phyloP scores from a whole-genome alignment of 169 alveolate species.

The Eimeria zaria region DNA sequence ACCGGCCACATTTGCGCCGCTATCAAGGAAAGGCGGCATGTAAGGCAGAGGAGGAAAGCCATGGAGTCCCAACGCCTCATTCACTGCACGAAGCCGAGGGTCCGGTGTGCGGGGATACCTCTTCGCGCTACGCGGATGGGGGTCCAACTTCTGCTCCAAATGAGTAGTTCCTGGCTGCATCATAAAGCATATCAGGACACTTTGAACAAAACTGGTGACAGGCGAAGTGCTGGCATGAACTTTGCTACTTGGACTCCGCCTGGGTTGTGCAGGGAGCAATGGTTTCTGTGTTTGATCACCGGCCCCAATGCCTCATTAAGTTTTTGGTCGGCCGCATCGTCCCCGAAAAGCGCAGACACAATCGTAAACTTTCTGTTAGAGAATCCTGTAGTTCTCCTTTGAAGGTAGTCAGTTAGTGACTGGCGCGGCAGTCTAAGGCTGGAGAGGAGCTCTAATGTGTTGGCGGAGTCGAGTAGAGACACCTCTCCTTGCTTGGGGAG shows the following conservation, averaged over 20 bases:
- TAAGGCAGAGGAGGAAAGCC: constrained; percentile 81
- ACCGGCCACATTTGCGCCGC: background rate
- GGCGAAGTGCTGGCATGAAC: background rate
- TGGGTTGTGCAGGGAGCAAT: background rate
- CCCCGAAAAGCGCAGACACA: constrained; percentile 66
- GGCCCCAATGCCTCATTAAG: constrained; percentile 58
- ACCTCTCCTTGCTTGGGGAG: constrained; percentile 57
- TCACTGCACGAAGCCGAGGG: constrained; percentile 42
- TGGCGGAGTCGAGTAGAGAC: constrained; percentile 53
- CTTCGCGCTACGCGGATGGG: background rate
- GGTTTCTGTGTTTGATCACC: constrained; percentile 8
- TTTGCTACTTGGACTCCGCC: background rate
- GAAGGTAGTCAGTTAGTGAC: background rate
- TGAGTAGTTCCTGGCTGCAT: constrained; percentile 57
- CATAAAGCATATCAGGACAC: background rate
- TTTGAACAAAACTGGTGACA: background rate
- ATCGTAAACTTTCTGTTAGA: constrained; percentile 38
- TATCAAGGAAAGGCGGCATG: constrained; percentile 21
- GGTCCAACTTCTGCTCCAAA: background rate
- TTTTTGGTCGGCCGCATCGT: constrained; percentile 49
- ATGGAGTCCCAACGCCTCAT: constrained; percentile 67
- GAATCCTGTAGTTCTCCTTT: constrained; percentile 42
- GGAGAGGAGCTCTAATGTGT: constrained; percentile 51
- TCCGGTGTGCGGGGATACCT: background rate
- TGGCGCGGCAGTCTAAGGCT: constrained; percentile 11